These are phyloP conservation scores for Phytophthora uliginosa DNA, from an alignment of 352 stramenopile genomes.

Conservation along the genomic window DNA sequence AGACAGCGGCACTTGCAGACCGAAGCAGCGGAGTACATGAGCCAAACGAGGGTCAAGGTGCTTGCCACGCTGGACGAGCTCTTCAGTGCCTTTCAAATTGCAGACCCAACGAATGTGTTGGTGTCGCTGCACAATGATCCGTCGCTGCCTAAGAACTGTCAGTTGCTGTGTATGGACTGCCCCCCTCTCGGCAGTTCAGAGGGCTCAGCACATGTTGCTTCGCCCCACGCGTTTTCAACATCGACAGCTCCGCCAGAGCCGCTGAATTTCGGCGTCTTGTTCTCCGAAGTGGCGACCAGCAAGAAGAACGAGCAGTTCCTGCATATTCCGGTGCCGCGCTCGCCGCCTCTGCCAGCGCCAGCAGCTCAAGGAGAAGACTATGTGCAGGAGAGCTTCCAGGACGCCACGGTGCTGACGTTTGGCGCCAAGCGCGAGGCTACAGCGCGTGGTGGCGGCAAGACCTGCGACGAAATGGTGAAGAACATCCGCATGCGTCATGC, in stretches of 20 bases:
- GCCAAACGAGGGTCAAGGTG: constrained; percentile 48
- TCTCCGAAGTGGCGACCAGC: constrained; percentile 45
- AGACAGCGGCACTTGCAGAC: constrained; percentile 18
- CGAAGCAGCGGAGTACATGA: constrained; percentile 47
- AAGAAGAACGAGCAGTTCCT: constrained; percentile 46
- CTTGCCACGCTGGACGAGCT: constrained; percentile 51
- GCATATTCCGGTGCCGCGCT: constrained; percentile 66
- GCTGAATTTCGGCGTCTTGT: constrained; percentile 75
- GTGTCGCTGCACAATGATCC: constrained; percentile 38
- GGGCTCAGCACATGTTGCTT: not conserved
- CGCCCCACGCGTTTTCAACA: constrained; percentile 21
- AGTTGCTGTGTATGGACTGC: constrained; percentile 73
- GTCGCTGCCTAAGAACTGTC: constrained; percentile 35
- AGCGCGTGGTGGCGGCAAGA: constrained; percentile 78
- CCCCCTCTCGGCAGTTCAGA: constrained; percentile 32
- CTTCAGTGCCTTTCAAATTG: constrained; percentile 49
- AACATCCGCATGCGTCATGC: constrained; percentile 92
- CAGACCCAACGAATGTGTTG: constrained; percentile 38
- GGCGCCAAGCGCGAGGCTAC: constrained; percentile 66
- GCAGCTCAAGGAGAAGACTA: constrained; percentile 18
- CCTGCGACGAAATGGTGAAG: constrained; percentile 79
- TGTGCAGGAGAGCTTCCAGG: constrained; percentile 60
- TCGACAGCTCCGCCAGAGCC: constrained; percentile 26
- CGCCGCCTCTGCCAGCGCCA: constrained; percentile 30
- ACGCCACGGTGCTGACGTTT: constrained; percentile 75